Evolutionary conservation across 345 rosid genomes (phyloP), one percentile per base, ranked within the genome.

Genomic region (Eucalyptus tenuipes): DNA sequence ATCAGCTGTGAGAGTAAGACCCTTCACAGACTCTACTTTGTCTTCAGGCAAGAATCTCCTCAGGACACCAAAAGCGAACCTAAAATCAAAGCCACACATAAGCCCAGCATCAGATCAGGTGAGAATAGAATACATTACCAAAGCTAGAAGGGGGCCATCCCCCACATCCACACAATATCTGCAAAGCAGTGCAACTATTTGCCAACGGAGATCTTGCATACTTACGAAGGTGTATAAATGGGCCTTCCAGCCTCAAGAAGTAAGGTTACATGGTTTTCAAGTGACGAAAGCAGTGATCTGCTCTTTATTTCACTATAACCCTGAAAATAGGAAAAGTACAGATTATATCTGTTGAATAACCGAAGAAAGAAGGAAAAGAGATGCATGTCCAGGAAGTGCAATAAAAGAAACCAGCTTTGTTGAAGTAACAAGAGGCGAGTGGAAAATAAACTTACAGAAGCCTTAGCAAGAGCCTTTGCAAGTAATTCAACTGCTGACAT

Each of bases 391-490:
- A 55, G 22, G 15, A 61, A 48, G 48, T 40, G 71, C 64, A 29
- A 45, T 5, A 31, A 47, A 45, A 40, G n/a, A n/a, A 20, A 48
- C 49, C 24, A 37, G 47, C 45, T 68, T 33, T 68, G 44, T 33
- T 17, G 20, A 71, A 33, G 81, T 9, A 33, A 71, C 44, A 33
- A 71, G 44, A 18, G 11, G 25, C 20, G 7, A 71, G 44, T 33
- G 44, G 27, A 88, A 50, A 31, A 57, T 37, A 25, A 85, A 92
- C 99, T 86, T 89, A 98, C 99, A 88, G 94, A 93, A n/a, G 96
- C 93, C 91, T 96, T 96, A 42, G 99, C 99, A 81, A 98, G 96
- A 88, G 99, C 99, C 93, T 98, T 98, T 33, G 99, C 94, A 50
- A 98, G 98, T 89, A 98, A 91, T 82, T 94, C 99, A 87, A 94